Base-by-base conservation (phyloP, 2,329 filamentous ascomycete genomes). In the Setomelanomma holmii region DNA sequence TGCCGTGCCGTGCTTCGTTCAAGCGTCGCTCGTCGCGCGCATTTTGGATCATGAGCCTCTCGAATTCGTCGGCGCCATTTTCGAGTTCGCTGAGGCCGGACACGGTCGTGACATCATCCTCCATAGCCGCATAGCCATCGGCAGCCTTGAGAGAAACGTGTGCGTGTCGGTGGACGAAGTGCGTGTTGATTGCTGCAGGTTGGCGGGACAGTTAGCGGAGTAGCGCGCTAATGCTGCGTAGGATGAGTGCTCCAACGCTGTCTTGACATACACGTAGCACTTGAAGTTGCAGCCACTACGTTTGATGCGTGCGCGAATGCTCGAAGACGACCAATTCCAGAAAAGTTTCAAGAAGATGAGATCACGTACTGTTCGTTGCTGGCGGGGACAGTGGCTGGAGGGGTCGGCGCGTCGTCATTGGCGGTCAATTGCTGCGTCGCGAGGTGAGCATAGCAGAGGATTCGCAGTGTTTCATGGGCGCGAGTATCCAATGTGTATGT, bases 31-130 rank as follows among this genome's bases (percentile, higher is more conserved):
- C 64, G 58, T 81, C 78, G 52, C 76, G 74, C 33, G 69, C 72
- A 55, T 78, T 73, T 57, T 79, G 75, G 41, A 80, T 67, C 57
- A 81, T 73, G 44, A 68, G 69, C 45, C 70, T 70, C 14, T 78
- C 79, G 52, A 82, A 80, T 1, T 80, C 78, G 59, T 80, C 78
- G 38, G 66, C 58, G 50, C 76, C 76, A 53, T 76, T 74, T 36
- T 79, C 77, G 46, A 78, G 60, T 10, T 68, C 69, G 24, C 69
- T 76, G 33, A 79, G 56, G 27, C 69, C 71, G 10, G 76, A 68
- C 14, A 64, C 56, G 24, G 27, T 30, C 2, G 27, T 10, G 5
- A 30, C 27, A 30, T 30, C 27, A 30, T 61, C 54, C 27, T 58
- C 59, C 67, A 71, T 71, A 34, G 55, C 48, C 34, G 43, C 45